Evolutionary conservation across 169 alveolate species (phyloP), one percentile per base, ranked within the genome.

Genomic region (Ichthyophthirius multifiliis): DNA sequence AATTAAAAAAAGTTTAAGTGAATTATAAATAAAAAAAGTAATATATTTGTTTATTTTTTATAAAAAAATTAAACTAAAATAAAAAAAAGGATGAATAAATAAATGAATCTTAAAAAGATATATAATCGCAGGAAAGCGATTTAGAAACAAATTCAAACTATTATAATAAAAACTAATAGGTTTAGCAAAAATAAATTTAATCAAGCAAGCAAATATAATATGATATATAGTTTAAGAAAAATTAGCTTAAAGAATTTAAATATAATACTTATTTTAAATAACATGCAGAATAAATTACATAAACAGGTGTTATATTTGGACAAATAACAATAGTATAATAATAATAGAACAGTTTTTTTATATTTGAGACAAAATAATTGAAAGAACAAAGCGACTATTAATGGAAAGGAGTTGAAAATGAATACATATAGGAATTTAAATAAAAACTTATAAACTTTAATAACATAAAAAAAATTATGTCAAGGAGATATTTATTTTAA

Each of bases 401-500:
- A 35, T 35, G 3, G 46, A 37, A 4, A 35, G 55, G 12, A 67
- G n/a, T 34, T 3, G 77, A 41, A 9, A 30, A 67, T 32, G 39
- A 55, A 13, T 34, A 48, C 30, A 20, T 48, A 39, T 35, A 67
- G 55, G 63, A 74, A 34, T 76, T 20, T 18, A 76, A 74, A 71
- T 39, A 45, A 43, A 81, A 76, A 87, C 63, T 65, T 20, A 82
- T 55, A 45, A 71, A 32, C 18, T 15, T 76, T 23, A 41, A 35
- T 35, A 39, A 78, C 35, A 79, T 87, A 18, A 83, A 83, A 44
- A 77, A 64, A 75, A 75, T 83, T 3, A 83, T 79, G 27, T 45
- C 87, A 23, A 83, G 92, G 73, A 65, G 76, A 63, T 87, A 87
- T 80, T 77, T 83, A 74, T 83, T 80, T 44, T 43, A 32, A 32